These are phyloP conservation scores for Castanea mollissima DNA, from an alignment of 306 rosid genomes.

Conservation along the genomic window DNA sequence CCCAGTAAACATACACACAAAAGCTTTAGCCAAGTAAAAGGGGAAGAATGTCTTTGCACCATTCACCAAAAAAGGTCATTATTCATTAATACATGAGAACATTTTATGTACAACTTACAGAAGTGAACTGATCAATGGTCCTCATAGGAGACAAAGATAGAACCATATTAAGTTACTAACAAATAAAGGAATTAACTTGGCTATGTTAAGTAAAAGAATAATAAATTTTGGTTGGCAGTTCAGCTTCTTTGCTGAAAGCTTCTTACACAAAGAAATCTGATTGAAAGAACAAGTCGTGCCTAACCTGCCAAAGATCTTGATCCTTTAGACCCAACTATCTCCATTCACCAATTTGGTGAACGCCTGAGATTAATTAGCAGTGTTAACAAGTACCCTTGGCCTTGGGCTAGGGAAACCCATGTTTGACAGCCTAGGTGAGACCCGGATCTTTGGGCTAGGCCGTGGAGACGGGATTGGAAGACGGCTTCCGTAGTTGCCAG, in stretches of 20 bases:
- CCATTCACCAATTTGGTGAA: too few species aligned
- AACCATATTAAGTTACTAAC: not conserved
- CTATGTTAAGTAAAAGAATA: not conserved
- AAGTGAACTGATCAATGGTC: not conserved
- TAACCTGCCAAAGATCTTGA: not conserved
- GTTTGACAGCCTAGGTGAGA: slow-evolving; percentile 49
- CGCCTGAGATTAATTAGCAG: not conserved
- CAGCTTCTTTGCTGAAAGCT: not conserved
- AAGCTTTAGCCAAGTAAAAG: too few species aligned
- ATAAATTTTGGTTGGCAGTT: not conserved
- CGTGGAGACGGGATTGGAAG: slow-evolving; percentile 48
- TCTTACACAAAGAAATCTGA: not conserved
- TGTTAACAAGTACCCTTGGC: not conserved
- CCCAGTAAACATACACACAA: too few species aligned
- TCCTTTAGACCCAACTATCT: not conserved
- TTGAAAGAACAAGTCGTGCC: slow-evolving; percentile 2
- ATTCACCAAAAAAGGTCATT: not conserved
- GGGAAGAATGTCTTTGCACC: not conserved
- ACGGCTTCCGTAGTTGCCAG: not conserved
- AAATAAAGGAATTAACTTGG: too few species aligned
- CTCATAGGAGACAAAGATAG: not conserved
- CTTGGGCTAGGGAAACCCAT: slow-evolving; percentile 53
- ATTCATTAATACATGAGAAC: not conserved
- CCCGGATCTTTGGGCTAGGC: slow-evolving; percentile 43
- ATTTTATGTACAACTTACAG: not conserved